A percentile compares a stretch with the other conserved stretches of the same genome.
phyloP scores from a whole-genome alignment of 768 basidiomycete genomes.

The Nidularia sp. region DNA sequence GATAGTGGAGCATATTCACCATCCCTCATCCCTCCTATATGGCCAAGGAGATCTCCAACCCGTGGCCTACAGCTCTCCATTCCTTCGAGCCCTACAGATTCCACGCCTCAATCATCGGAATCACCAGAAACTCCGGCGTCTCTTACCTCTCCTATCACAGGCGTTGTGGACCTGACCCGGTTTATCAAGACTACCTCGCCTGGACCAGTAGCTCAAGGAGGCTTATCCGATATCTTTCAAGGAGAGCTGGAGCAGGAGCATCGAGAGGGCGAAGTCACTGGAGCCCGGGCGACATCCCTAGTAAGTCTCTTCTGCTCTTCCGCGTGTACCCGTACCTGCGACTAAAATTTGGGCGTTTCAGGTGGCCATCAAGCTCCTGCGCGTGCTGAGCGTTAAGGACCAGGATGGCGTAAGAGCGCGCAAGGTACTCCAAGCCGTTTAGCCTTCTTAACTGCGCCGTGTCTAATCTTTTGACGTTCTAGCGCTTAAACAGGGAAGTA shows the following conservation, averaged over 20 bases:
- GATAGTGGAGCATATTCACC: too few species aligned
- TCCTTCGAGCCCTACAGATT: neutral
- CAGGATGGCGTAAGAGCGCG: slow-evolving; percentile 28
- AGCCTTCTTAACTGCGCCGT: neutral
- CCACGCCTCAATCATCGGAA: slow-evolving; percentile 12
- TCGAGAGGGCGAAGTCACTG: slow-evolving; percentile 6
- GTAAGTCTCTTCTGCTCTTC: slow-evolving; percentile 5
- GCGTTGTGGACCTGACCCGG: slow-evolving; percentile 27
- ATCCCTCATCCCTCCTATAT: neutral
- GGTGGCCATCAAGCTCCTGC: slow-evolving; percentile 47
- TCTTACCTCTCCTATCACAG: slow-evolving; percentile 21
- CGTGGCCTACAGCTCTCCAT: neutral
- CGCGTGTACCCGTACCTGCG: neutral
- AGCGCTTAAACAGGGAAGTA: slow-evolving; percentile 43
- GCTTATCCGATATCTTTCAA: slow-evolving; percentile 45
- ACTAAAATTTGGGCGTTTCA: slow-evolving; percentile 8
- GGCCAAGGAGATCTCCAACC: neutral
- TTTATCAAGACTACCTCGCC: slow-evolving; percentile 16
- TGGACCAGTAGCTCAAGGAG: slow-evolving; percentile 38
- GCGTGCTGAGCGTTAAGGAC: slow-evolving; percentile 24
- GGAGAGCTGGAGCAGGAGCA: slow-evolving; percentile 25
- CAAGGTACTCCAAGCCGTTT: slow-evolving; percentile 20
- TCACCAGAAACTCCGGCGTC: slow-evolving; percentile 24
- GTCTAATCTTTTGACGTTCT: neutral
- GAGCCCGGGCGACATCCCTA: too few species aligned